phyloP scores from a whole-genome alignment of 2,329 filamentous ascomycete species.

The Drechslerella dactyloides region DNA sequence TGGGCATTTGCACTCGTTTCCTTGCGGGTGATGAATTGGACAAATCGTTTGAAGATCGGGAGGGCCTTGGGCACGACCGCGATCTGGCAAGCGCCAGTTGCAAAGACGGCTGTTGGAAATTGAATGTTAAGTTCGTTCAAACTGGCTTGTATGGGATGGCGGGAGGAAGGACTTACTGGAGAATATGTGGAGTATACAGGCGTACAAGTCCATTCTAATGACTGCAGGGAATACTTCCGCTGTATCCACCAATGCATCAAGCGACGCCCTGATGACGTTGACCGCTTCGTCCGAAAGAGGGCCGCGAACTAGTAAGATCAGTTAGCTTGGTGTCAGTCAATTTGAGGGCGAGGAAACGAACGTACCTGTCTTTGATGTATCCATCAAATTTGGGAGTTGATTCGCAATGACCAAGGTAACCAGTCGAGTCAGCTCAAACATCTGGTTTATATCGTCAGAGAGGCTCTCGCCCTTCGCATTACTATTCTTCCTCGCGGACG shows the following conservation, averaged over 20 bases:
- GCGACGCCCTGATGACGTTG: conserved; percentile 75
- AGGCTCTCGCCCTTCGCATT: conserved; percentile 75
- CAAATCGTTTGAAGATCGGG: conserved; percentile 88
- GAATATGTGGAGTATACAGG: conserved; percentile 96
- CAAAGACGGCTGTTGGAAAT: conserved; percentile 68
- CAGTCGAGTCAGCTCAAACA: conserved; percentile 94
- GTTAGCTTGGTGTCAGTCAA: conserved; percentile 1
- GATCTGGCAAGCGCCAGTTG: conserved; percentile 83
- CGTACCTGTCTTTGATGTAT: conserved; percentile 55
- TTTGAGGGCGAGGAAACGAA: neutral
- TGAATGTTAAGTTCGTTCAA: conserved; percentile 7
- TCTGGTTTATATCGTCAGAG: conserved; percentile 95
- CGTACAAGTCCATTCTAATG: conserved; percentile 94
- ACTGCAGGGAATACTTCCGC: conserved; percentile 95
- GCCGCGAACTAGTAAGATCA: conserved; percentile 65
- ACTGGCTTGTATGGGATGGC: neutral
- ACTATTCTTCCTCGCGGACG: conserved; percentile 76
- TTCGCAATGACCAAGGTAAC: conserved; percentile 92
- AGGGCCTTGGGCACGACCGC: conserved; percentile 87
- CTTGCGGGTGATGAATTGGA: conserved; percentile 71
- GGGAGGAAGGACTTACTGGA: conserved; percentile 62
- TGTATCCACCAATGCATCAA: conserved; percentile 89
- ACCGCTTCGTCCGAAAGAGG: conserved; percentile 87
- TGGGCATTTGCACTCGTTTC: conserved; percentile 52
- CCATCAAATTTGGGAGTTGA: conserved; percentile 77